A percentile compares a stretch with the other conserved stretches of the same genome.
Conservation (phyloP, 1,284 basidiomycete species). For the Heterobasidion occidentale region DNA sequence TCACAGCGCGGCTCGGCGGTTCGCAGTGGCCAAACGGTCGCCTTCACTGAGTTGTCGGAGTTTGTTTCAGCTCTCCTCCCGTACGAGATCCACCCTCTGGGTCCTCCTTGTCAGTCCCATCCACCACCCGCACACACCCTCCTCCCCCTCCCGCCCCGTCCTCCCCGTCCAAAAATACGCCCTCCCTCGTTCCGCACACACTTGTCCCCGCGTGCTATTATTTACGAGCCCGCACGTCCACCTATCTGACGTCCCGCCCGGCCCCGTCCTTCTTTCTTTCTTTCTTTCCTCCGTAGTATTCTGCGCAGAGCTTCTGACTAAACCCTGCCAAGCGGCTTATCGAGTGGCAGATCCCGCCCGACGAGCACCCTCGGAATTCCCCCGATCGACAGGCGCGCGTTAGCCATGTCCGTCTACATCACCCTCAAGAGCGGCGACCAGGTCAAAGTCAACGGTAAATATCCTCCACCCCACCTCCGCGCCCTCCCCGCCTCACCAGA, state of each 20-base stretch:
- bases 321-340: too few species aligned
- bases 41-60: background rate
- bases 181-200: background rate
- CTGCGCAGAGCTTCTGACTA: too few species aligned
- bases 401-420: conserved; percentile 31
- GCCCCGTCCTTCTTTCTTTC: background rate
- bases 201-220: background rate
- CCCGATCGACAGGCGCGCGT: background rate
- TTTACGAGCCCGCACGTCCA: background rate
- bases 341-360: too few species aligned
- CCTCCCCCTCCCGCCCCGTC: background rate
- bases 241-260: background rate
- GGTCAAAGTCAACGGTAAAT: conserved; percentile 74
- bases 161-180: conserved; percentile 2
- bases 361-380: too few species aligned
- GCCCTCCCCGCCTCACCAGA: background rate
- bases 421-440: conserved; percentile 70
- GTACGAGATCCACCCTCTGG: conserved; percentile 5
- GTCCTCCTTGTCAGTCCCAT: conserved; percentile 5
- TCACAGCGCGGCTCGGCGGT: too few species aligned
- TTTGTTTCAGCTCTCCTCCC: conserved; percentile 1
- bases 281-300: background rate
- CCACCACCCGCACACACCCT: too few species aligned
- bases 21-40: too few species aligned
- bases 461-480: conserved; percentile 1